Conservation (phyloP, 441 rosid species). For the Lepidium campestre region DNA sequence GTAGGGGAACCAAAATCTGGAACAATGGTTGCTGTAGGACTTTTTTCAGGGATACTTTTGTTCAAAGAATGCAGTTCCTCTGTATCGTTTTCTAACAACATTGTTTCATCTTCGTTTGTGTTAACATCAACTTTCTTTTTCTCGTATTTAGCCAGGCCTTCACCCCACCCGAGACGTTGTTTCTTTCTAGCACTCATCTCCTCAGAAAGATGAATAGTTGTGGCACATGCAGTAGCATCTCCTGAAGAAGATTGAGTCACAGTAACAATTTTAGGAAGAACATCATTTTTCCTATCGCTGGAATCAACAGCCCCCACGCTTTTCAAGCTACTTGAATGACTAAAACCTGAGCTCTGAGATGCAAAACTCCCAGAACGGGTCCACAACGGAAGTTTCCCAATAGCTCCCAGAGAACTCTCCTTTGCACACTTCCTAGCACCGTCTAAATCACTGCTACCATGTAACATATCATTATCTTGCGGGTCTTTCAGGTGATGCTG, state of each 20-base stretch:
- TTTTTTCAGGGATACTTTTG: constrained; percentile 52
- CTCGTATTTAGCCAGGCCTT: constrained; percentile 96
- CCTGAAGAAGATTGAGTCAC: constrained; percentile 56
- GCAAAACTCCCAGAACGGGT: constrained; percentile 77
- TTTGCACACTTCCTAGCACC: constrained; percentile 44
- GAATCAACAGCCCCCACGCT: constrained; percentile 77
- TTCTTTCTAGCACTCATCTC: constrained; percentile 76
- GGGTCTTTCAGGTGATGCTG: constrained; percentile 42
- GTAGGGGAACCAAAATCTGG: constrained; percentile 84
- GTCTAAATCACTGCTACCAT: constrained; percentile 39
- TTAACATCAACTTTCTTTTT: constrained; percentile 80
- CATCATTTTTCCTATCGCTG: constrained; percentile 51
- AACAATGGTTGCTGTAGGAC: constrained; percentile 49
- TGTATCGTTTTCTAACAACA: constrained; percentile 25
- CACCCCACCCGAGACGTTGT: constrained; percentile 97
- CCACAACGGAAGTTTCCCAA: constrained; percentile 82
- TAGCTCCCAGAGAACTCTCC: constrained; percentile 51
- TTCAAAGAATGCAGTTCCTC: constrained; percentile 45
- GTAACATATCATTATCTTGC: constrained; percentile 42
- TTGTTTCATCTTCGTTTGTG: constrained; percentile 39
- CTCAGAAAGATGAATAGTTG: constrained; percentile 47
- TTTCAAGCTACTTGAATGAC: constrained; percentile 91
- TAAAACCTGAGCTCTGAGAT: constrained; percentile 86
- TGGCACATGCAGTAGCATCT: constrained; percentile 52
- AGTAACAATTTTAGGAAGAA: constrained; percentile 41